Percentiles rank a stretch among this genome's conserved stretches.
Conservation (phyloP, 768 basidiomycete species). For the Leccinum pellstonianum region DNA sequence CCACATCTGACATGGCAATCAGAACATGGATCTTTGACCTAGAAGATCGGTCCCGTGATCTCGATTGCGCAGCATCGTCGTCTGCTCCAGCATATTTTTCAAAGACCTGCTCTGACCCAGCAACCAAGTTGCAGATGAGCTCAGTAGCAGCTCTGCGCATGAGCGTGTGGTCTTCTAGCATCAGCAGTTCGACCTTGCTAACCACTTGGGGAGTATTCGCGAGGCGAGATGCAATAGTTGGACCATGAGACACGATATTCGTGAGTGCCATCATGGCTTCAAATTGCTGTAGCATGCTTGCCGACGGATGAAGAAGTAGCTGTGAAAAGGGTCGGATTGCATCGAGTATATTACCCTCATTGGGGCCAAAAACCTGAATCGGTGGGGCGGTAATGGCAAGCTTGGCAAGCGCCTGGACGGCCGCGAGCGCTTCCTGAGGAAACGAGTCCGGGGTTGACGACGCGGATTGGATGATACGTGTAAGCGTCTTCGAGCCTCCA, state of each 20-base stretch:
- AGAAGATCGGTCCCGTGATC: constrained; percentile 28
- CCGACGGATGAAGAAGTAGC: constrained; percentile 65
- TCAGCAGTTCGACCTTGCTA: constrained; percentile 64
- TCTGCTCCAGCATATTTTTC: constrained; percentile 61
- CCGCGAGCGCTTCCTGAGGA: constrained; percentile 39
- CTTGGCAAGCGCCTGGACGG: constrained; percentile 90
- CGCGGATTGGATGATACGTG: constrained; percentile 52
- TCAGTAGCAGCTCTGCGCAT: constrained; percentile 88
- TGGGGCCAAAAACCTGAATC: constrained; percentile 85
- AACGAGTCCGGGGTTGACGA: constrained; percentile 32
- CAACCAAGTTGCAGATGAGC: constrained; percentile 87
- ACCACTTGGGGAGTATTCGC: constrained; percentile 59
- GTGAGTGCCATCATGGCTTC: constrained; percentile 96
- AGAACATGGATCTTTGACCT: constrained; percentile 78
- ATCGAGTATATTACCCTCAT: constrained; percentile 73
- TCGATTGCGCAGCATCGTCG: constrained; percentile 38
- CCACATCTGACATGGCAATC: constrained; percentile 81
- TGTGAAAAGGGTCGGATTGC: constrained; percentile 79
- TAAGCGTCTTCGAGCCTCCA: constrained; percentile 72
- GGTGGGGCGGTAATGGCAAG: constrained; percentile 92
- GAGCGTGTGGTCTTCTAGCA: constrained; percentile 80
- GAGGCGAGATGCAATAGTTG: constrained; percentile 64
- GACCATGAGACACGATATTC: constrained; percentile 81
- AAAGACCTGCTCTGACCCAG: constrained; percentile 73
- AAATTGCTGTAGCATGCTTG: constrained; percentile 80